Evolutionary conservation across 2,329 filamentous ascomycete genomes (phyloP).

Genomic region (Fusarium nanum): DNA sequence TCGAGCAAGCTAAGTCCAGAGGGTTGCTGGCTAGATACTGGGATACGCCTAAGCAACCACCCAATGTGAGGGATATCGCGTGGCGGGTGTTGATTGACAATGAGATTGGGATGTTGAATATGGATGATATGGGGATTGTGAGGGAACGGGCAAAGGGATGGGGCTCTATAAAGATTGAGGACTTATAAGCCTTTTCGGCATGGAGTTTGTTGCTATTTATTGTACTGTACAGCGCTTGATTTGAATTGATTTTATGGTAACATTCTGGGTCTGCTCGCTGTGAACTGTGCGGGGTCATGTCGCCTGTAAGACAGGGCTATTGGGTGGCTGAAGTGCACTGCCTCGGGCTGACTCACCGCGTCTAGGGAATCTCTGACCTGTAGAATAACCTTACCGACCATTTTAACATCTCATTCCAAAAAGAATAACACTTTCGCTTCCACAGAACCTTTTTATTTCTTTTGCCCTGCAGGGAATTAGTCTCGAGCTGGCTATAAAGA

Average conservation of each 20-base stretch:
- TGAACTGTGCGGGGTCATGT: not conserved
- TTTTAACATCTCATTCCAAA: not conserved
- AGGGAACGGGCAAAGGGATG: conserved; percentile 17
- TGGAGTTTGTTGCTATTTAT: not conserved
- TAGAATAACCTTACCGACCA: no score
- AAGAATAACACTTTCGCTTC: not conserved
- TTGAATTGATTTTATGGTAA: not conserved
- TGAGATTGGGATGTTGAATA: conserved; percentile 3
- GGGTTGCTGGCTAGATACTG: conserved; percentile 16
- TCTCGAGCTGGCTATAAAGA: not conserved
- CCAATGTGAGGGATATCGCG: conserved; percentile 16
- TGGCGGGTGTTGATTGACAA: conserved; percentile 22
- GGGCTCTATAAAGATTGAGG: conserved; percentile 1
- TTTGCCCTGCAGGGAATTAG: no score
- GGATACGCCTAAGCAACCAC: conserved; percentile 10
- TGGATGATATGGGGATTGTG: conserved; percentile 27
- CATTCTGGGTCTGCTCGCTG: not conserved
- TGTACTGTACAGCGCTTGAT: not conserved
- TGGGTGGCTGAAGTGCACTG: not conserved
- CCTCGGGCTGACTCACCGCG: not conserved
- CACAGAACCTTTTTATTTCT: no score
- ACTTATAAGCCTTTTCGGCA: not conserved
- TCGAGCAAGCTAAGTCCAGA: conserved; percentile 18
- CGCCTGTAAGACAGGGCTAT: not conserved
- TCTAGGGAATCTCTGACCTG: not conserved